A percentile compares a stretch with the other conserved stretches of the same genome.
Conservation (phyloP, 306 rosid genomes). For the Adenanthera pavonina region DNA sequence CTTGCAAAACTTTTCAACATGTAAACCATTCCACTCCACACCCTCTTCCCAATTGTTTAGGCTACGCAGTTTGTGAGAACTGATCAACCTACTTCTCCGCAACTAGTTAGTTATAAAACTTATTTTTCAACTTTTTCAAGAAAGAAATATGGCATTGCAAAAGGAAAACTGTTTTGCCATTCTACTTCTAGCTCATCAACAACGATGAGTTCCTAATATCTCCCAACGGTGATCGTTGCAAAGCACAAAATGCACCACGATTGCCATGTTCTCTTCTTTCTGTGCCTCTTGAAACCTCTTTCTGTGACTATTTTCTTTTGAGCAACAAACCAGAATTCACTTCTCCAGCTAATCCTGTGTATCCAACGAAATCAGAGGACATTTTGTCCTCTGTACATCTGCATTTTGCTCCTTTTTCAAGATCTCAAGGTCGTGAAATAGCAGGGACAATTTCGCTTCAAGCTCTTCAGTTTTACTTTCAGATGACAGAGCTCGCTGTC, state of each 20-base stretch:
- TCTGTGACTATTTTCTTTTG: slow-evolving; percentile 61
- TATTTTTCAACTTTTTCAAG: background rate
- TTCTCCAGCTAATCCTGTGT: slow-evolving; percentile 76
- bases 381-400: slow-evolving; percentile 23
- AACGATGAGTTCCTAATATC: slow-evolving; percentile 72
- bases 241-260: slow-evolving; percentile 33
- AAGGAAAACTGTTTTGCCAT: slow-evolving; percentile 44
- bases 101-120: slow-evolving; percentile 24
- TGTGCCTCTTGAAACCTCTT: slow-evolving; percentile 44
- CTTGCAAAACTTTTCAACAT: background rate
- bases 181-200: slow-evolving; percentile 53
- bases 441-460: slow-evolving; percentile 48
- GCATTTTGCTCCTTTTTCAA: slow-evolving; percentile 47
- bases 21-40: background rate
- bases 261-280: slow-evolving; percentile 45
- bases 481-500: slow-evolving; percentile 63
- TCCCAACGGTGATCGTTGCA: slow-evolving; percentile 56
- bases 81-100: slow-evolving; percentile 1
- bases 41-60: slow-evolving; percentile 23
- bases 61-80: slow-evolving; percentile 31
- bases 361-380: slow-evolving; percentile 37
- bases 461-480: slow-evolving; percentile 59
- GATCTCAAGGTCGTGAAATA: slow-evolving; percentile 53
- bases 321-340: slow-evolving; percentile 67
- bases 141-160: slow-evolving; percentile 51